Evolutionary conservation across 164 flowering plant species (phyloP).

Genomic region (Aristolochia californica): DNA sequence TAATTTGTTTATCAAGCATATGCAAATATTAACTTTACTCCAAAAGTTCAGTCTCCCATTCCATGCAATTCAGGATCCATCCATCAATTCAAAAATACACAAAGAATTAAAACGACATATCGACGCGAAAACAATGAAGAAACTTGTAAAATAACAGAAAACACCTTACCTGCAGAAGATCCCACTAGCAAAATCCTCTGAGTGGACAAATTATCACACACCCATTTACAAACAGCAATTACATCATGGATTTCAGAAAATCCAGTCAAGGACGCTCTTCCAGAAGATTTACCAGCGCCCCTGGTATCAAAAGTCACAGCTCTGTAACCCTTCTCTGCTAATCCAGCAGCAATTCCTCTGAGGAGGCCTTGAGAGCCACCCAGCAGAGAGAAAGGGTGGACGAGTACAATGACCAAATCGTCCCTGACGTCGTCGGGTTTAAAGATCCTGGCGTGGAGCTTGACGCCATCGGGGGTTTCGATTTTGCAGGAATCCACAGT

Average conservation of each 20-base stretch:
- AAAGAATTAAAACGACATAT: too few relatives aligned
- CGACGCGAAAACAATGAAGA: too few relatives aligned
- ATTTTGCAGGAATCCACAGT: constrained; percentile 38
- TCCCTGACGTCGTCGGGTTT: constrained; percentile 29
- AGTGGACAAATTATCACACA: constrained; percentile 23
- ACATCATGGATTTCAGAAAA: constrained; percentile 73
- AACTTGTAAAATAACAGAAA: background rate
- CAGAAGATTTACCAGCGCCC: constrained; percentile 79
- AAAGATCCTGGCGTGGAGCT: constrained; percentile 48
- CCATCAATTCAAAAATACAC: too few relatives aligned
- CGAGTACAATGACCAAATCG: constrained; percentile 42
- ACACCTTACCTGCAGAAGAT: constrained; percentile 66
- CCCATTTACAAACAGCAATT: constrained; percentile 63
- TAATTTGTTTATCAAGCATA: too few relatives aligned
- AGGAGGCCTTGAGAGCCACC: constrained; percentile 85
- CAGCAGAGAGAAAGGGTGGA: constrained; percentile 67
- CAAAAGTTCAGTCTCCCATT: too few relatives aligned
- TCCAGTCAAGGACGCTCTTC: constrained; percentile 70
- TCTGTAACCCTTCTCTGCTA: constrained; percentile 43
- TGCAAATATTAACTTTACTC: too few relatives aligned
- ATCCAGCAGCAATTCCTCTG: constrained; percentile 67
- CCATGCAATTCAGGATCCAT: too few relatives aligned
- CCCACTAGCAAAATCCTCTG: constrained; percentile 57
- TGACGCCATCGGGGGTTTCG: constrained; percentile 52
- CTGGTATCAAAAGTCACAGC: constrained; percentile 82